Percentiles rank a stretch among this genome's conserved stretches.
These are phyloP conservation scores for Adansonia madagascariensis DNA, from an alignment of 441 rosid species.

Conservation along the genomic window DNA sequence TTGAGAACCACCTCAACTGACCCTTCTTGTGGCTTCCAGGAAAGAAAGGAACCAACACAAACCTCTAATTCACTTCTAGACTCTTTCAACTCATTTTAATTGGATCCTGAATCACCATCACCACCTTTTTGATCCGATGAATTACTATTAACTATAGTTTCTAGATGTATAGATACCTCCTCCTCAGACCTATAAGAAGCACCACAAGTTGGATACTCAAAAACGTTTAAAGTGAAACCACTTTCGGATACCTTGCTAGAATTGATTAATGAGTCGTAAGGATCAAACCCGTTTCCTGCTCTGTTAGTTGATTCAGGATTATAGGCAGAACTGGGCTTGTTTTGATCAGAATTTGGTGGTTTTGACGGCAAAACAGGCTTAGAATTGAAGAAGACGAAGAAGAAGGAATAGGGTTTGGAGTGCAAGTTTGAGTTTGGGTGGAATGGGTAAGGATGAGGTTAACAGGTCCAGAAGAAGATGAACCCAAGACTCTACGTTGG, in stretches of 20 bases:
- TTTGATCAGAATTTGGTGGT: constrained; percentile 41
- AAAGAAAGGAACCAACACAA: constrained; percentile 57
- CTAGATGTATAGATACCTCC: constrained; percentile 77
- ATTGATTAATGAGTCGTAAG: constrained; percentile 71
- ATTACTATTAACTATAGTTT: constrained; percentile 51
- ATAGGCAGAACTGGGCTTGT: constrained; percentile 29
- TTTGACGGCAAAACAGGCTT: constrained; percentile 45
- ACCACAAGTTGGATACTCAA: constrained; percentile 80
- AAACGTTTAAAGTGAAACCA: constrained; percentile 65
- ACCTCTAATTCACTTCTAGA: constrained; percentile 47
- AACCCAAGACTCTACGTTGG: constrained; percentile 82
- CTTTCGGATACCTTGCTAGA: constrained; percentile 74
- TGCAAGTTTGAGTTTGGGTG: constrained; percentile 38
- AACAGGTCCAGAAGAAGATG: constrained; percentile 58
- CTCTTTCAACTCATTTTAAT: constrained; percentile 23
- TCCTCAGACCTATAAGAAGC: constrained; percentile 61
- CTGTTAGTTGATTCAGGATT: constrained; percentile 40
- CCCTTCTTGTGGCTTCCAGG: constrained; percentile 60
- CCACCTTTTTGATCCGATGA: constrained; percentile 30
- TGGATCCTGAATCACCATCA: constrained; percentile 24
- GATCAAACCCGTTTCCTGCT: constrained; percentile 63
- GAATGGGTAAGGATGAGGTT: constrained; percentile 51
- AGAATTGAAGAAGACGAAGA: constrained; percentile 38
- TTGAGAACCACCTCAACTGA: constrained; percentile 68
- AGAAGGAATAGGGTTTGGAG: constrained; percentile 41